Evolutionary conservation across 1,139 yeast genomes (phyloP).

Genomic region (Hansenula lynferdii): DNA sequence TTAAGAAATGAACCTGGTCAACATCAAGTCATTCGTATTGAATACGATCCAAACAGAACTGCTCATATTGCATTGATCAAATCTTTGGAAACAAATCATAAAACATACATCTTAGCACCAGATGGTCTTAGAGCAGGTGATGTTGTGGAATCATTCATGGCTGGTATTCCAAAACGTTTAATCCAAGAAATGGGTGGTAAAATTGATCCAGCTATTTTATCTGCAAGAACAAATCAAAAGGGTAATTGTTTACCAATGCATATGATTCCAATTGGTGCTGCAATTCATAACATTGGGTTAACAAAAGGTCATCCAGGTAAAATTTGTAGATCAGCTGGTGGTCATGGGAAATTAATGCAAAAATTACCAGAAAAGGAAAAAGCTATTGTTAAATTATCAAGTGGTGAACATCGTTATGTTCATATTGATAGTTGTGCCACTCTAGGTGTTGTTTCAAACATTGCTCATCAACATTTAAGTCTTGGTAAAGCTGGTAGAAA

Average conservation of each 20-base stretch:
- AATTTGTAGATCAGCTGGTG: slow-evolving; percentile 90
- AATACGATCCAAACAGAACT: slow-evolving; percentile 93
- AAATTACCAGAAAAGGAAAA: slow-evolving; percentile 93
- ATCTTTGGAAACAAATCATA: slow-evolving; percentile 54
- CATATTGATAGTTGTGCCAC: slow-evolving; percentile 98
- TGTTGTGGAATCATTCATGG: slow-evolving; percentile 79
- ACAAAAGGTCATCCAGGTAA: slow-evolving; percentile 80
- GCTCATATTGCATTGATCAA: slow-evolving; percentile 88
- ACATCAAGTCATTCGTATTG: slow-evolving; percentile 82
- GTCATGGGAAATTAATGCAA: slow-evolving; percentile 84
- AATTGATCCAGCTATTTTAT: slow-evolving; percentile 86
- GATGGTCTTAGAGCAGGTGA: slow-evolving; percentile 95
- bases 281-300: slow-evolving; percentile 84
- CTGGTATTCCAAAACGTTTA: slow-evolving; percentile 79
- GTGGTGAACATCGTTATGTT: slow-evolving; percentile 95
- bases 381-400: slow-evolving; percentile 98
- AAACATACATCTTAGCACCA: slow-evolving; percentile 83
- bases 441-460: slow-evolving; percentile 98
- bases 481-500: slow-evolving; percentile 99
- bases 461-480: slow-evolving; percentile 82
- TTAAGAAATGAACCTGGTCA: slow-evolving; percentile 62
- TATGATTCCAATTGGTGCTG: slow-evolving; percentile 92
- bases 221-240: slow-evolving; percentile 82
- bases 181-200: slow-evolving; percentile 81
- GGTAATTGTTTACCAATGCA: slow-evolving; percentile 92